Evolutionary conservation across 352 stramenopile genomes (phyloP).

Genomic region (Phytophthora ramorum): DNA sequence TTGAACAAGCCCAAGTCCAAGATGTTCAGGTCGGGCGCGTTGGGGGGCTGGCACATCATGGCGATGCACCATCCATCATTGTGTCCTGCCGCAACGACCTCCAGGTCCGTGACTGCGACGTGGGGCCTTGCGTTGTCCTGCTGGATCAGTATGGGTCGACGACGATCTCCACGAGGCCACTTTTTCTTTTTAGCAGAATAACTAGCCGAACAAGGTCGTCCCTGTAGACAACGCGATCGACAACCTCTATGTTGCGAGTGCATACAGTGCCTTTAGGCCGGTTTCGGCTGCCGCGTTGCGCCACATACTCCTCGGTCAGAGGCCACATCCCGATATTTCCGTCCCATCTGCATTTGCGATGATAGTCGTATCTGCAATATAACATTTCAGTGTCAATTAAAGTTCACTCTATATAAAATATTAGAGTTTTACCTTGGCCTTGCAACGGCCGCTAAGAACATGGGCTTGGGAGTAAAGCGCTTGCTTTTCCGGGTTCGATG

Average conservation of each 20-base stretch:
- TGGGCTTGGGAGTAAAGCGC: conserved; percentile 6
- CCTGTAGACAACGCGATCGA: not conserved
- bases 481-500: conserved; percentile 1
- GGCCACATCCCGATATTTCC: not conserved
- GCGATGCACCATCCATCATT: not conserved
- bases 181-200: not conserved
- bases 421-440: not conserved
- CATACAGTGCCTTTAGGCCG: not conserved
- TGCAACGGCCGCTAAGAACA: conserved; percentile 4
- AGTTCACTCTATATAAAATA: not conserved
- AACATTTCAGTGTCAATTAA: not conserved
- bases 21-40: not conserved
- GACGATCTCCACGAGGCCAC: not conserved
- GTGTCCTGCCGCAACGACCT: not conserved
- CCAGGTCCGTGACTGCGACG: not conserved
- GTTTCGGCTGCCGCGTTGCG: not conserved
- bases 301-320: not conserved
- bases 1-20: not conserved
- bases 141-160: not conserved
- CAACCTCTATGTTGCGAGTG: not conserved
- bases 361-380: conserved; percentile 2
- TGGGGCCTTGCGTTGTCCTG: not conserved
- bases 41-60: not conserved
- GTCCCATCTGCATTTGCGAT: not conserved
- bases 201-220: not conserved